Base-by-base conservation (phyloP, 305 asterid species). In the Fraxinus nigra region DNA sequence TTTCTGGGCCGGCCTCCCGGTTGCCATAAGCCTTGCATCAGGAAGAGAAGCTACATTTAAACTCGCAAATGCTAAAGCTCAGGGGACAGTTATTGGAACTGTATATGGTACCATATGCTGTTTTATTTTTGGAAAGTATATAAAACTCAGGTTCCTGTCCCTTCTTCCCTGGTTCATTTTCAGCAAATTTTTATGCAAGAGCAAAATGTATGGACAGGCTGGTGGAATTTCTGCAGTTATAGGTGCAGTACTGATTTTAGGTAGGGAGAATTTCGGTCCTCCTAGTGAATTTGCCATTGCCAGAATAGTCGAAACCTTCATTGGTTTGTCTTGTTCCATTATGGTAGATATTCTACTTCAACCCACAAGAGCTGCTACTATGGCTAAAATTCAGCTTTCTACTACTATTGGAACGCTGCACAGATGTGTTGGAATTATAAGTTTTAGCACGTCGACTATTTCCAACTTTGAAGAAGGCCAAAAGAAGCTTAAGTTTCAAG, bases 91-190 rank as follows among this genome's bases (percentile, higher is more conserved):
- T 8, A 81, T 94, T 24, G 98, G 98, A 40, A 86, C 97, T 0
- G 93, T 93, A 11, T 94, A 92, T 76, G 98, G 97, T n/a, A 92
- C 93, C 4, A 38, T 94, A 35, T 92, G 94, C 3, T 93, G 97
- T 78, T 92, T 90, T 48, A 82, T 92, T 24, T 93, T 94, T 51
- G 88, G 89, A 67, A 85, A 82, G 54, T 91, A 88, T 30, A 91
- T 82, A 0, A 83, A 87, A 32, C 37, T 91, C 40, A 91, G 97
- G 88, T 91, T 94, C 80, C 30, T 94, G 5, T 90, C 97, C 24
- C 94, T 94, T 32, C 85, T 94, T 1, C 98, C 98, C 0, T 94
- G 98, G 97, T 92, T 94, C 88, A 77, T 94, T 63, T 84, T 94
- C 85, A 83, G 91, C 87, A 83, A 90, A 61, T 92, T 93, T 65